These are phyloP conservation scores for Podospora anserina DNA, from an alignment of 495 filamentous ascomycete genomes.

Conservation along the genomic window DNA sequence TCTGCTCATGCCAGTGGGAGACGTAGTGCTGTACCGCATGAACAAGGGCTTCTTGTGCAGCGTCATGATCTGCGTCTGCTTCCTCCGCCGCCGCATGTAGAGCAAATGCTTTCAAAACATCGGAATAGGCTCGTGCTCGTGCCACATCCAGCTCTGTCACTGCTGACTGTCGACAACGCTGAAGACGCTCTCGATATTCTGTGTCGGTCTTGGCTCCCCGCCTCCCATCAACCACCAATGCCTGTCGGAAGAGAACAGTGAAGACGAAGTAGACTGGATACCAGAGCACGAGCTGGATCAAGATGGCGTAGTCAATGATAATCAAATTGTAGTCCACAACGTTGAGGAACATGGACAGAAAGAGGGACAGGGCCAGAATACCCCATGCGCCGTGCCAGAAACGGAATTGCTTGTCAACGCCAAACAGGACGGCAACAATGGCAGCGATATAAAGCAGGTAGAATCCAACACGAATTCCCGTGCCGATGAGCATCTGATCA, in stretches of 20 bases:
- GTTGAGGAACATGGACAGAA: constrained; percentile 32
- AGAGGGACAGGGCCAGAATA: constrained; percentile 29
- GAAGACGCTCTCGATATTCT: constrained; percentile 25
- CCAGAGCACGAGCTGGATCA: constrained; percentile 34
- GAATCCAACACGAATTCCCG: constrained; percentile 33
- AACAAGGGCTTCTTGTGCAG: constrained; percentile 20
- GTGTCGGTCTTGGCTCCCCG: constrained; percentile 15
- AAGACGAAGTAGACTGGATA: constrained; percentile 35
- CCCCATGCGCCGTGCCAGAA: constrained; percentile 35
- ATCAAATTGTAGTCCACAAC: constrained; percentile 26
- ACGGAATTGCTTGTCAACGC: constrained; percentile 34
- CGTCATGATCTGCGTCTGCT: constrained; percentile 20
- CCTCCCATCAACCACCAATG: constrained; percentile 20
- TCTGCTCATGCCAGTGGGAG: constrained; percentile 33
- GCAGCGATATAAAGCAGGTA: constrained; percentile 32
- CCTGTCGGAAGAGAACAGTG: constrained; percentile 30
- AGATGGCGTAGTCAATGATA: constrained; percentile 34
- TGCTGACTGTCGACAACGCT: constrained; percentile 16
- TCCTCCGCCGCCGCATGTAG: constrained; percentile 28
- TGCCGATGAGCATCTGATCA: constrained; percentile 35
- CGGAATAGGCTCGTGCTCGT: constrained; percentile 26
- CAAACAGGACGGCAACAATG: constrained; percentile 30
- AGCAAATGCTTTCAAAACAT: constrained; percentile 30
- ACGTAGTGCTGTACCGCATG: constrained; percentile 29
- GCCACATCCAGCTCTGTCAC: constrained; percentile 23